Evolutionary conservation across 345 rosid genomes (phyloP).

Genomic region (Citrus australasica): DNA sequence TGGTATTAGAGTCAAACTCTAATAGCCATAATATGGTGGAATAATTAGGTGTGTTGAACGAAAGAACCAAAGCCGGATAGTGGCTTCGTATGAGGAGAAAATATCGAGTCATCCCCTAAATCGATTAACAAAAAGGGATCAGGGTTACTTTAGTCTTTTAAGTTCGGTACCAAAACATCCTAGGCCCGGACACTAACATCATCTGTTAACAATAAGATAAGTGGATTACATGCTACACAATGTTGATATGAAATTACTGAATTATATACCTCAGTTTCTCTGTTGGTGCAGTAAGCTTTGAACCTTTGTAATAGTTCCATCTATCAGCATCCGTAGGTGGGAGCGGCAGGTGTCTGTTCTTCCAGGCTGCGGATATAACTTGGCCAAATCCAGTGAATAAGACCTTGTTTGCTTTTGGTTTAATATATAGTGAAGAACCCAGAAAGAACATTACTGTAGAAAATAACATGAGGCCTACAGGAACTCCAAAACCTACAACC

Average conservation of each 20-base stretch:
- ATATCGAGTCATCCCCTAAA: no score
- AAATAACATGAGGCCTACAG: conserved; percentile 39
- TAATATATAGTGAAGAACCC: conserved; percentile 43
- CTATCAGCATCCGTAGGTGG: conserved; percentile 20
- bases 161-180: no score
- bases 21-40: no score
- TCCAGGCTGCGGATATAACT: conserved; percentile 36
- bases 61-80: no score
- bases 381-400: conserved; percentile 42
- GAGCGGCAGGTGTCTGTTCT: conserved; percentile 26
- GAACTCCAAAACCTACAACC: conserved; percentile 51
- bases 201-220: no score
- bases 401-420: conserved; percentile 34
- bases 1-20: no score
- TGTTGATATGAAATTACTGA: neutral
- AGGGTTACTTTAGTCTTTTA: no score
- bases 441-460: conserved; percentile 30
- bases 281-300: conserved; percentile 35
- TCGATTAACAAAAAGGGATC: no score
- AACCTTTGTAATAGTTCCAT: conserved; percentile 26
- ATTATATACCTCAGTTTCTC: conserved; percentile 32
- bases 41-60: no score
- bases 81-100: no score
- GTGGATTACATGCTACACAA: no score
- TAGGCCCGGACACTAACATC: no score